These are phyloP conservation scores for Graphiopsis chlorocephala DNA, from an alignment of 2,329 filamentous ascomycete species.

Conservation along the genomic window DNA sequence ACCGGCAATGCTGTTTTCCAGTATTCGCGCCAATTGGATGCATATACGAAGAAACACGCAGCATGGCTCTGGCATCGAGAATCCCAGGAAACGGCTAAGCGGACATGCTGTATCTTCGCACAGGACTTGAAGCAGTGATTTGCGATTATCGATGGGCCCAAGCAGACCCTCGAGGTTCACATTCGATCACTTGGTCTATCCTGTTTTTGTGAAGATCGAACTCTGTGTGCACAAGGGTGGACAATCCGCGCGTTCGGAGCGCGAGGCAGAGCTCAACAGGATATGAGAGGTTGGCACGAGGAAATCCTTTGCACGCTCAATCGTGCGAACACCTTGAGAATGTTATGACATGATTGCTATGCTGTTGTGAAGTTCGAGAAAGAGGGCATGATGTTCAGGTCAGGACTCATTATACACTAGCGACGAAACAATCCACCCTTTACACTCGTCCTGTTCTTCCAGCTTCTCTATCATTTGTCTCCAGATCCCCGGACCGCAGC, in stretches of 20 bases:
- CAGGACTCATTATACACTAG: neutral
- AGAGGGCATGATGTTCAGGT: neutral
- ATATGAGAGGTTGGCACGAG: neutral
- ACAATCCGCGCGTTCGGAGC: neutral
- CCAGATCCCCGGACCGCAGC: neutral
- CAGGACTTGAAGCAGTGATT: neutral
- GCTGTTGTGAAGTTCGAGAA: neutral
- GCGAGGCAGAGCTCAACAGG: neutral
- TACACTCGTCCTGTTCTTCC: neutral
- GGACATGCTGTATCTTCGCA: neutral
- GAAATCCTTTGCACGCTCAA: neutral
- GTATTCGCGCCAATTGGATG: neutral
- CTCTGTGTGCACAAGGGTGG: neutral
- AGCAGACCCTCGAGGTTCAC: neutral
- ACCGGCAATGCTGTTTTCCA: neutral
- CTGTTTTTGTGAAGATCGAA: neutral
- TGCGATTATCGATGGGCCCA: neutral
- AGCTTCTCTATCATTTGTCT: too few species aligned
- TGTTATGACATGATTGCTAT: neutral
- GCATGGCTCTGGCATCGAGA: neutral
- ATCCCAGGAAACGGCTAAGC: neutral
- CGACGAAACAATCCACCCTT: neutral
- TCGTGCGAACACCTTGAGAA: neutral
- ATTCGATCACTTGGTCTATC: neutral
- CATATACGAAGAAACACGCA: neutral